Conservation (phyloP, 768 basidiomycete genomes). For the Mycena epipterygia region DNA sequence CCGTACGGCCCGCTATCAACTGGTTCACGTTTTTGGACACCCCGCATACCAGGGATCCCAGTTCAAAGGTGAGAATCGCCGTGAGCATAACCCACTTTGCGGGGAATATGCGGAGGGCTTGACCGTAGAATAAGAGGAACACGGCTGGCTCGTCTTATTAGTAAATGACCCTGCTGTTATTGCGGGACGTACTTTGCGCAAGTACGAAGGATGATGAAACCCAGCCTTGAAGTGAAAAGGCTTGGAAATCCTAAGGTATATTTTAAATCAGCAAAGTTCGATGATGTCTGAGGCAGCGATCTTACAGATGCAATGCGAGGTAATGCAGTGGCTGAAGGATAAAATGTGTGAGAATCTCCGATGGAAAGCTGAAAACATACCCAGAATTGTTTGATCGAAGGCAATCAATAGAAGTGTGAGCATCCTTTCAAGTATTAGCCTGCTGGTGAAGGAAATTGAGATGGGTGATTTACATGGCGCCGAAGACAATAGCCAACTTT, state of each 20-base stretch:
- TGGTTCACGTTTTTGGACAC: conserved; percentile 27
- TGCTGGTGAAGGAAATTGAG: background rate
- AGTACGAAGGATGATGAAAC: background rate
- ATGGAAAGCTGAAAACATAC: too few relatives aligned
- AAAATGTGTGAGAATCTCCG: too few relatives aligned
- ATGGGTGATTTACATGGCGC: background rate
- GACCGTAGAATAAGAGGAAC: conserved; percentile 27
- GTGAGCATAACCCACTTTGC: conserved; percentile 16
- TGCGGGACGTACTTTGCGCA: too few relatives aligned
- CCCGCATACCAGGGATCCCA: conserved; percentile 48
- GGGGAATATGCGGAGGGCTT: conserved; percentile 20
- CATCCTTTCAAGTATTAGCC: background rate
- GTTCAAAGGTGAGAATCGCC: conserved; percentile 23
- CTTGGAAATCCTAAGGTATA: background rate
- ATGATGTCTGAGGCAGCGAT: too few relatives aligned
- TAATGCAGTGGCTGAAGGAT: conserved; percentile 21
- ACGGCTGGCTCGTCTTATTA: too few relatives aligned
- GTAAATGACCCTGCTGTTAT: too few relatives aligned
- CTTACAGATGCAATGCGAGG: conserved; percentile 19
- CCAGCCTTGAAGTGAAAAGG: conserved; percentile 3
- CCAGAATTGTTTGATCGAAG: conserved; percentile 13
- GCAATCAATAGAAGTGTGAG: conserved; percentile 7
- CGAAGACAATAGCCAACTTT: background rate
- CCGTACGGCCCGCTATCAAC: conserved; percentile 21
- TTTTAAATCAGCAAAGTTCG: background rate